Base-by-base conservation (phyloP, 495 filamentous ascomycete species). In the Hypoxylon cercidicola region DNA sequence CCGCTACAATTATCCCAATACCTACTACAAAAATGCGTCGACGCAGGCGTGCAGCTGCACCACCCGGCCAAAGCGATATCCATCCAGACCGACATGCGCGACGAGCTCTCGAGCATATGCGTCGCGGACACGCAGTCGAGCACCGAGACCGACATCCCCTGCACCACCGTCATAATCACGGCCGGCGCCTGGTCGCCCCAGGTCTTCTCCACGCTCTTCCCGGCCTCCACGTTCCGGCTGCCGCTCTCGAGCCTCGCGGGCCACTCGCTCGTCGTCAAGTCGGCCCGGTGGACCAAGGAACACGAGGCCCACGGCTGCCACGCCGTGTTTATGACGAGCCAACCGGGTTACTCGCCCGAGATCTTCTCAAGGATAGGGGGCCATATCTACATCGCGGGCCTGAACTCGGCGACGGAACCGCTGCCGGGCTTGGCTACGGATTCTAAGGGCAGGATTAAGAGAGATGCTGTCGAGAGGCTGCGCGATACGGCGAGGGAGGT, bases 361-460 rank as follows among this genome's bases (percentile, higher is more conserved):
- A 77, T 92, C 7, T 93, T 92, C 73, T 86, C 85, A 3, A 81
- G 91, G 5, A 59, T 83, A 3, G 83, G 85, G 1, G 85, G 83
- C 0, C 83, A 92, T 48, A 86, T 93, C 12, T 93, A 92, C 69
- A 75, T 95, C 60, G 90, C 89, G 0, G 91, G 91, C 0, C 69
- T 93, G 16, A 95, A 95, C 70, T 83, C 76, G 9, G 69, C 79
- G 0, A 69, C 67, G 0, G 77, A 91, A 9, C 79, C 82, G 0
- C 75, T 94, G 10, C 90, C 90, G 1, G 70, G 74, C 4, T 60
- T 82, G 3, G 77, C 85, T 8, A 83, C 82, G 5, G 79, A 84
- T 35, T 68, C 79, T 1, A 72, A 75, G 55, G 69, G 82, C 12
- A 75, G 84, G 30, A 64, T 63, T 3, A 34, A 34, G 1, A 45